phyloP scores from a whole-genome alignment of 441 rosid genomes.

The Mallotus japonicus region DNA sequence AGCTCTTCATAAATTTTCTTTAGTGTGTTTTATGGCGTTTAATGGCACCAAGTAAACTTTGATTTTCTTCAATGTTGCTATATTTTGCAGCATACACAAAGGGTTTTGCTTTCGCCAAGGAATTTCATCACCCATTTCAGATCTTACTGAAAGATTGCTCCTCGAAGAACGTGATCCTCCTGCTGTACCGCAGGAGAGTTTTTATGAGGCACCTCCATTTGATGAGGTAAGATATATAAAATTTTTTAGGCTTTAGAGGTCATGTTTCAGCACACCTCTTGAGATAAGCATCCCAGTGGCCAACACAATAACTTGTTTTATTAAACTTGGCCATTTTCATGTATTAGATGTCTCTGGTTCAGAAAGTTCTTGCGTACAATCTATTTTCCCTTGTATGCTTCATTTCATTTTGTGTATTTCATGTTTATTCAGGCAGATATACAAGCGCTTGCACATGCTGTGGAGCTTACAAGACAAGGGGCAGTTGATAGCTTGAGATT shows the following conservation, averaged over 20 bases:
- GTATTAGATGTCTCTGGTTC: not conserved
- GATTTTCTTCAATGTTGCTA: constrained; percentile 14
- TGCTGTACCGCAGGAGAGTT: constrained; percentile 61
- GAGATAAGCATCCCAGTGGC: not conserved
- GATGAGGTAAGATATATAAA: constrained; percentile 61
- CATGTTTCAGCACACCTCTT: constrained; percentile 7
- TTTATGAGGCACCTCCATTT: constrained; percentile 79
- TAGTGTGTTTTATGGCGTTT: constrained; percentile 8
- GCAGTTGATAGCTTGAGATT: constrained; percentile 94
- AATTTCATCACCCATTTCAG: constrained; percentile 73
- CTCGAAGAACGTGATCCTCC: constrained; percentile 84
- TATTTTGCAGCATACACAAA: constrained; percentile 71
- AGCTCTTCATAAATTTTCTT: not conserved
- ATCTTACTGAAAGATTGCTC: constrained; percentile 79
- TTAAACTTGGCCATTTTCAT: not conserved
- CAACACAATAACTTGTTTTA: constrained; percentile 15
- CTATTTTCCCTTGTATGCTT: no score
- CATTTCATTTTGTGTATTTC: constrained; percentile 6
- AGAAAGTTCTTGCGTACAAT: not conserved
- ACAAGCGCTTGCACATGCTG: constrained; percentile 98
- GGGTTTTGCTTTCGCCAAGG: constrained; percentile 80
- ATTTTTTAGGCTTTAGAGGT: not conserved
- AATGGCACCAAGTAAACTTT: not conserved
- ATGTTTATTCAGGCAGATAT: constrained; percentile 66
- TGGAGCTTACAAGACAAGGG: constrained; percentile 90